Base-by-base conservation (phyloP, 2,329 filamentous ascomycete genomes). In the Arachnomyces sp. region DNA sequence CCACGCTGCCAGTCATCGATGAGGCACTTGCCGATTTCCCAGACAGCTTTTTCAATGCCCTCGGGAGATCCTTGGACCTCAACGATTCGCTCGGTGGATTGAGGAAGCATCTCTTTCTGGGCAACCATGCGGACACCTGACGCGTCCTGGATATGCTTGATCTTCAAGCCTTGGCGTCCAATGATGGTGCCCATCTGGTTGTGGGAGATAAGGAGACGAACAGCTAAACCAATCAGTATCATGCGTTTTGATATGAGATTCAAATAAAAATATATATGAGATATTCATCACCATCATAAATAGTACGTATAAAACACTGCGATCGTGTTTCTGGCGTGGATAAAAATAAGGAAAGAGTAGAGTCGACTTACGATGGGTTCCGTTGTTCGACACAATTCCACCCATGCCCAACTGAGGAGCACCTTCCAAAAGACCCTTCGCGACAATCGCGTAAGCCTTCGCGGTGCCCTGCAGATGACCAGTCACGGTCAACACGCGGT, bases 151-250 rank as follows among this genome's bases (percentile, higher is more conserved):
- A 98, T 98, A 63, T 95, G 86, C 76, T 98, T 98, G 74, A 98
- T 98, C 74, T 96, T 98, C 52, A 95, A 75, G 44, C 92, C 92
- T 64, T 93, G 85, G 50, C 88, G 81, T 56, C 92, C 92, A 60
- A 98, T 98, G 69, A 98, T 95, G 56, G 92, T 98, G 47, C 92
- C 92, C 92, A 98, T 98, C 69, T 98, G 92, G 65, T 96, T 96
- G 72, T 98, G 90, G 28, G 92, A 98, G 65, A 98, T 96, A 61
- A 98, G 82, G 25, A 98, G 81, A 60, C 94, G 94, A 64, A 98
- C 85, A 46, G 92, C 92, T 98, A 52, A 45, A 15, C 39, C 36
- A 31, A 36, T 53, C 50, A 53, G 55, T 39, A 39, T 38, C 34
- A 39, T 32, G 13, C n/a, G 17, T 25, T 18, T 28, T 30, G 36